phyloP scores from a whole-genome alignment of 129 eudicot genomes.

The Pseudognaphalium luteoalbum region DNA sequence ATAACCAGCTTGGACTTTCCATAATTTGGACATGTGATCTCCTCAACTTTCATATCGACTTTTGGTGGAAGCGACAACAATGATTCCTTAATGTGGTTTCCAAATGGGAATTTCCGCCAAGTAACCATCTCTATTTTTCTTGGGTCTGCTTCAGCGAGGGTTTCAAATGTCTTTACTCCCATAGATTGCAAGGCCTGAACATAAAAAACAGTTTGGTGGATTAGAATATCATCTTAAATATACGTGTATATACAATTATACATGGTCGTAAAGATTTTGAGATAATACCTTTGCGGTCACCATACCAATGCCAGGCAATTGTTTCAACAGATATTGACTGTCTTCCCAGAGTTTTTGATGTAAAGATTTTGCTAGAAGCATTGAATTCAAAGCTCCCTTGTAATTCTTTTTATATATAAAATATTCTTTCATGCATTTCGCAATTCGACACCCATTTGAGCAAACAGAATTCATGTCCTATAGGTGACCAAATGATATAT shows the following conservation, averaged over 20 bases:
- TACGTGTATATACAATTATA: not conserved
- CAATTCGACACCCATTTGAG: slow-evolving; percentile 88
- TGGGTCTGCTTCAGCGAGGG: slow-evolving; percentile 89
- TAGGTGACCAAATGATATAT: slow-evolving; percentile 19
- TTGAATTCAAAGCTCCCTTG: slow-evolving; percentile 78
- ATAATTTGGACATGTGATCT: slow-evolving; percentile 55
- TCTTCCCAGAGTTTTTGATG: slow-evolving; percentile 97
- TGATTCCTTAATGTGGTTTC: slow-evolving; percentile 92
- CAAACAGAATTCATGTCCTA: slow-evolving; percentile 89
- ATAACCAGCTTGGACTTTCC: slow-evolving; percentile 78
- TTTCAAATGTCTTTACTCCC: slow-evolving; percentile 90
- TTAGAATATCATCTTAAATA: slow-evolving; percentile 4
- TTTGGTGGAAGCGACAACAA: slow-evolving; percentile 83
- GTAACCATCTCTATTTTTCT: slow-evolving; percentile 95
- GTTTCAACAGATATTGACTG: slow-evolving; percentile 96
- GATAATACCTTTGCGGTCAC: slow-evolving; percentile 92
- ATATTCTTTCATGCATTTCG: slow-evolving; percentile 98
- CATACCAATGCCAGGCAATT: slow-evolving; percentile 98
- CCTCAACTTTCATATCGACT: slow-evolving; percentile 79
- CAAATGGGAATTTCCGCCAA: slow-evolving; percentile 92
- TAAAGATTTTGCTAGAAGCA: slow-evolving; percentile 77
- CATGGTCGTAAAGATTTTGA: slow-evolving; percentile 10
- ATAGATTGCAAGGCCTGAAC: slow-evolving; percentile 86
- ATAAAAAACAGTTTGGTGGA: slow-evolving; percentile 28
- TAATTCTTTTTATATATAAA: slow-evolving; percentile 73